A percentile compares a stretch with the other conserved stretches of the same genome.
Conservation (phyloP, 495 filamentous ascomycete genomes). For the Xylaria acuta region DNA sequence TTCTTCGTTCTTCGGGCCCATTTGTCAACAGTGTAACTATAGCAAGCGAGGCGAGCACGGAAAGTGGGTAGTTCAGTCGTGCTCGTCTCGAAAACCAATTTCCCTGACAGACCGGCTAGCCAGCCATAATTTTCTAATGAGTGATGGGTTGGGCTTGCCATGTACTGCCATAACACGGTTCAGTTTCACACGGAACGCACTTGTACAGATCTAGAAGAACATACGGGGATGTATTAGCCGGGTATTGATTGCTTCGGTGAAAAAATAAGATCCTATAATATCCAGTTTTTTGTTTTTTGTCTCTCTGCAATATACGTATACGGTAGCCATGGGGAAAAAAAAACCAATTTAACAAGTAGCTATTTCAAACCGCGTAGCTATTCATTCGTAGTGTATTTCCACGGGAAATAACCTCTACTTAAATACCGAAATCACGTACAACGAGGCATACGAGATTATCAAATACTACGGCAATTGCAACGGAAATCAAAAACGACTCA, state of each 20-base stretch:
- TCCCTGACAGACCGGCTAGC: background rate
- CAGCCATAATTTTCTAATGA: constrained; percentile 23
- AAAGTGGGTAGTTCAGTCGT: background rate
- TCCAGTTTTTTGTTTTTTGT: background rate
- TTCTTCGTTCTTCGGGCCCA: background rate
- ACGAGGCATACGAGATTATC: background rate
- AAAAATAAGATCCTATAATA: constrained; percentile 19
- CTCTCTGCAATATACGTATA: background rate
- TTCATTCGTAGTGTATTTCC: background rate
- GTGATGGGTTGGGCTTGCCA: constrained; percentile 7
- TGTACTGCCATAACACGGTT: background rate
- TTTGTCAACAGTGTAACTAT: constrained; percentile 22
- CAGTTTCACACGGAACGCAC: background rate
- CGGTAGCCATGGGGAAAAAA: background rate
- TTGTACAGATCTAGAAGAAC: constrained; percentile 6
- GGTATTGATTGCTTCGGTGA: background rate
- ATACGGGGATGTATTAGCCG: background rate
- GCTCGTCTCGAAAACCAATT: background rate
- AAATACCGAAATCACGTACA: background rate
- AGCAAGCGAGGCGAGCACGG: constrained; percentile 14
- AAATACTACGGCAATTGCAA: background rate
- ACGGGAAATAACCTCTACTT: background rate
- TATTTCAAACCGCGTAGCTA: background rate
- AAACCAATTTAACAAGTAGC: background rate
- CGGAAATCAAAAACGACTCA: background rate